Percentiles rank a stretch among this genome's conserved stretches.
These are phyloP conservation scores for Suhomyces atakaporum DNA, from an alignment of 1,139 yeast species.

Conservation along the genomic window DNA sequence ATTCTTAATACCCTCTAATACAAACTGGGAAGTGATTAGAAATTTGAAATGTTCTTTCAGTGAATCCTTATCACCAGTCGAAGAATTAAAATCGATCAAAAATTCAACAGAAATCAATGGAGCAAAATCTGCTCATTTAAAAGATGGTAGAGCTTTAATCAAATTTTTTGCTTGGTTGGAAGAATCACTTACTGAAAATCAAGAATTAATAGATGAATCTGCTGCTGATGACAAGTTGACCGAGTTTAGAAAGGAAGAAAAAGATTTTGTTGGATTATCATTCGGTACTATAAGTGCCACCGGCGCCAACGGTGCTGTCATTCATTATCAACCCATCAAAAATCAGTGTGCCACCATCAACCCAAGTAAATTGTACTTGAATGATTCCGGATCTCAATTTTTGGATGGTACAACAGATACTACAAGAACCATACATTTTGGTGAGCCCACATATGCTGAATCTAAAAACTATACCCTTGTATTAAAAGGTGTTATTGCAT, in stretches of 20 bases:
- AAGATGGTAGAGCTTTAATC: constrained; percentile 83
- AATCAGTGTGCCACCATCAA: constrained; percentile 68
- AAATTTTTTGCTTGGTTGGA: constrained; percentile 89
- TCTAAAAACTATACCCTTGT: constrained; percentile 81
- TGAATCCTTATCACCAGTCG: constrained; percentile 61
- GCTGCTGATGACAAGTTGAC: constrained; percentile 73
- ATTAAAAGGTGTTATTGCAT: constrained; percentile 85
- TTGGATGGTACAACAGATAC: constrained; percentile 96
- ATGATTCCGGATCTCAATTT: constrained; percentile 94
- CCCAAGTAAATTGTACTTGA: constrained; percentile 74
- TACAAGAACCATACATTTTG: constrained; percentile 88
- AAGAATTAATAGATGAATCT: constrained; percentile 70
- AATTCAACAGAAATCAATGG: constrained; percentile 73
- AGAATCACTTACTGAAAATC: constrained; percentile 53
- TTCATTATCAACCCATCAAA: constrained; percentile 79
- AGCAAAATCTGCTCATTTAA: constrained; percentile 74
- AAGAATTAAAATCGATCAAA: constrained; percentile 75
- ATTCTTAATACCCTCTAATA: constrained; percentile 61
- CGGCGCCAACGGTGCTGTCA: constrained; percentile 90
- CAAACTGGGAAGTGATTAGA: constrained; percentile 82
- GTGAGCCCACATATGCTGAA: constrained; percentile 67
- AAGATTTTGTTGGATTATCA: constrained; percentile 76
- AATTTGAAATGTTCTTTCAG: constrained; percentile 44
- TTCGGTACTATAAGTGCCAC: constrained; percentile 92
- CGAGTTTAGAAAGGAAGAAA: constrained; percentile 62